Base-by-base conservation (phyloP, 2,329 filamentous ascomycete genomes). In the Pseudocercospora macadamiae region DNA sequence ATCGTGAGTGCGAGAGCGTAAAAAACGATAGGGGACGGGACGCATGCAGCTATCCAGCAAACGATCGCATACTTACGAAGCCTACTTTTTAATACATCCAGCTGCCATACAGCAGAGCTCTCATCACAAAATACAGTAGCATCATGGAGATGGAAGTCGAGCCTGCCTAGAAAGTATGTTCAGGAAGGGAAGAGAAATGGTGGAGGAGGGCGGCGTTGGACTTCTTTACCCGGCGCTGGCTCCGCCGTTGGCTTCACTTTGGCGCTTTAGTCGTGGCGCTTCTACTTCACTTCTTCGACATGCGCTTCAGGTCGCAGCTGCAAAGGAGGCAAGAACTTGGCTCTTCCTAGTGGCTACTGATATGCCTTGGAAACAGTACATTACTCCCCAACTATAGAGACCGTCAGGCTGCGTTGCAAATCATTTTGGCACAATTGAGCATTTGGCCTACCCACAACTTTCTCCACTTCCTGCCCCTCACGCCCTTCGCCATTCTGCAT, bases 401-500 rank as follows among this genome's bases (percentile, higher is more conserved):
- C n/a, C n/a, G n/a, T n/a, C n/a, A n/a, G n/a, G n/a, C n/a, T n/a
- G n/a, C n/a, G n/a, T n/a, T n/a, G n/a, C n/a, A n/a, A n/a, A n/a
- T n/a, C n/a, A n/a, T n/a, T n/a, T n/a, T n/a, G n/a, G n/a, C n/a
- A n/a, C n/a, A n/a, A n/a, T 18, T 9, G 3, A 16, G n/a, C 34
- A 5, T 37, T 37, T 14, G 9, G 34, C n/a, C 16, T 12, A 44
- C 8, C 39, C 39, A 44, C 39, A 14, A 25, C 39, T 44, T 44
- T 44, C 16, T 23, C 16, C 39, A 44, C 39, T 44, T 14, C 3
- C 3, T 45, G 36, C 42, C 21, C 42, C 42, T 23, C 42, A 59
- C 42, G 14, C 37, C 16, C 23, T 18, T 14, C 21, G 21, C 23
- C 30, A 58, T 51, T 58, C 49, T 39, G 51, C 51, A 3, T 36